These are phyloP conservation scores for Ustilago shanxiensis DNA, from an alignment of 1,284 basidiomycete genomes.

Conservation along the genomic window DNA sequence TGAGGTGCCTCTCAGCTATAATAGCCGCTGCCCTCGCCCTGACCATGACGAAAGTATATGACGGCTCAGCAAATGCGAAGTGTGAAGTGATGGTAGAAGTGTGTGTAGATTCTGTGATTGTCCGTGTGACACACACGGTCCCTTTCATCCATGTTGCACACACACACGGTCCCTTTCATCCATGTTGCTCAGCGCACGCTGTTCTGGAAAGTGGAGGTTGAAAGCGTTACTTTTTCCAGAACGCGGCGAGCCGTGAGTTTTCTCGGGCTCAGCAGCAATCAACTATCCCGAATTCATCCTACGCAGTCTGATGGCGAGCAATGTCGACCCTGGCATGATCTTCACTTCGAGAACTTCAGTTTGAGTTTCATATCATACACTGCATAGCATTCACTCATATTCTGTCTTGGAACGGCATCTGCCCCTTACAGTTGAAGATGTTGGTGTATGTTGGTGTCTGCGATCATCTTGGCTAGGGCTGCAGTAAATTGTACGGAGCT, in stretches of 20 bases:
- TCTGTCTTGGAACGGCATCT: no score
- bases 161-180: no score
- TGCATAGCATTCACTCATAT: no score
- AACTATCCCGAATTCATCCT: neutral
- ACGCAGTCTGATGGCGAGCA: neutral
- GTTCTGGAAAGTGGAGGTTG: slow-evolving; percentile 30
- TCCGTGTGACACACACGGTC: no score
- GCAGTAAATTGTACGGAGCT: no score
- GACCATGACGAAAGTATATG: slow-evolving; percentile 2
- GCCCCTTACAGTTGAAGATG: no score
- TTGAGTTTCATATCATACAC: no score
- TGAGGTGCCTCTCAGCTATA: slow-evolving; percentile 14
- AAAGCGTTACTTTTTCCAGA: slow-evolving; percentile 1
- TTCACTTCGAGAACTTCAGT: no score
- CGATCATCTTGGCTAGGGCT: no score
- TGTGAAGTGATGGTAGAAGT: neutral
- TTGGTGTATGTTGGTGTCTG: no score
- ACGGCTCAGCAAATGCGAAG: neutral
- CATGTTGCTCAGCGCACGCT: neutral
- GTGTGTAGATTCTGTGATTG: neutral
- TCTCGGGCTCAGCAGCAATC: neutral
- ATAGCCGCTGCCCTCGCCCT: slow-evolving; percentile 15
- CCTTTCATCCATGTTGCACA: no score
- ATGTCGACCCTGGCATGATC: neutral
- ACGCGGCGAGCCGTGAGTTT: slow-evolving; percentile 7